Conservation (phyloP, 169 alveolate species). For the Eimeria falciformis region DNA sequence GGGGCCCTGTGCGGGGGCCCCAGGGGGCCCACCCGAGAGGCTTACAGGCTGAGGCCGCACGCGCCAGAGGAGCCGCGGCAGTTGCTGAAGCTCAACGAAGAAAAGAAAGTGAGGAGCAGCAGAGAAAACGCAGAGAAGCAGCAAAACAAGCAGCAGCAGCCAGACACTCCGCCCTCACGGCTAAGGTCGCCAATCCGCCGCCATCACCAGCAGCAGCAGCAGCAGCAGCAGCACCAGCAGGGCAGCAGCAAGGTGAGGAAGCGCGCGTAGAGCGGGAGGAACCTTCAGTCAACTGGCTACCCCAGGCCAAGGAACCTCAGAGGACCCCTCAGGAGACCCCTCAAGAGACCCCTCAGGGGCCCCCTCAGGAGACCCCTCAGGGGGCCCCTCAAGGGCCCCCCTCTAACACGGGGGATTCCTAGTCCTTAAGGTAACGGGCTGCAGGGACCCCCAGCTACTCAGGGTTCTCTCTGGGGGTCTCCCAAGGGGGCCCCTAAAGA, state of each 20-base stretch:
- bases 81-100: constrained; percentile 35
- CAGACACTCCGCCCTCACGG: not conserved
- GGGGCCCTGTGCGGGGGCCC: not conserved
- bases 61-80: constrained; percentile 45
- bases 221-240: constrained; percentile 17
- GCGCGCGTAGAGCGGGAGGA: not conserved
- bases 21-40: constrained; percentile 4
- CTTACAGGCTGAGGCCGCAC: constrained; percentile 31
- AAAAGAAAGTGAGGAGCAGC: not conserved
- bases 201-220: constrained; percentile 31
- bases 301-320: constrained; percentile 1
- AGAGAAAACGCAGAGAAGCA: not conserved
- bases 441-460: no score
- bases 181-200: not conserved
- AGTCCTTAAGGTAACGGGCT: no score
- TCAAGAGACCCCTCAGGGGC: not conserved
- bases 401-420: not conserved
- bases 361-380: no score
- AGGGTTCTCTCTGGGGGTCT: no score
- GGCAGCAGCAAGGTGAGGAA: not conserved
- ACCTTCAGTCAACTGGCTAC: constrained; percentile 31
- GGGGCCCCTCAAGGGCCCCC: not conserved
- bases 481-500: no score
- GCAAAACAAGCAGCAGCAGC: constrained; percentile 38
- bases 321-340: constrained; percentile 37